A percentile compares a stretch with the other conserved stretches of the same genome.
phyloP scores from a whole-genome alignment of 768 basidiomycete genomes.

The Leccinellum rugosiceps region DNA sequence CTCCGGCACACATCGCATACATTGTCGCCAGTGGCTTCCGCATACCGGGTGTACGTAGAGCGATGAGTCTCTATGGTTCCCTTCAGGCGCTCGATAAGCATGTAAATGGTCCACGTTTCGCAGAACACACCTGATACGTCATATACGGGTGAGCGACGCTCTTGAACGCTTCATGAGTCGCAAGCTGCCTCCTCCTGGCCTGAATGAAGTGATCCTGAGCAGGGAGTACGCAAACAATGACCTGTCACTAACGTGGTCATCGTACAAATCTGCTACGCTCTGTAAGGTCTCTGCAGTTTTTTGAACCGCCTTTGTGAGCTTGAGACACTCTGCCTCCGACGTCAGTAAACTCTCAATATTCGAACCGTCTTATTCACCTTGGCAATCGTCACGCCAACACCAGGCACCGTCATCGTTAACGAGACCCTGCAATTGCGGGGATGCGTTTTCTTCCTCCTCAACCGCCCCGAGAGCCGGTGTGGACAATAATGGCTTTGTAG shows the following conservation, averaged over 20 bases:
- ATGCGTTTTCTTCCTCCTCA: conserved; percentile 44
- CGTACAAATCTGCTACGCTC: conserved; percentile 73
- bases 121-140: conserved; percentile 55
- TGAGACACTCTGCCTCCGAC: conserved; percentile 53
- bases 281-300: conserved; percentile 71
- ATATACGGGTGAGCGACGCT: conserved; percentile 72
- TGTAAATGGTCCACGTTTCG: not conserved
- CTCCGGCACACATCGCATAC: conserved; percentile 9
- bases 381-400: conserved; percentile 83
- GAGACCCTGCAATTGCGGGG: conserved; percentile 48
- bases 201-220: conserved; percentile 36
- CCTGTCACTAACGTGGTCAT: conserved; percentile 60
- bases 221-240: not conserved
- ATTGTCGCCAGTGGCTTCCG: conserved; percentile 42
- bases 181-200: conserved; percentile 71
- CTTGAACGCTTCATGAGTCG: conserved; percentile 74
- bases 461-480: conserved; percentile 45
- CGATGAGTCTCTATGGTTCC: conserved; percentile 73
- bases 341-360: not conserved
- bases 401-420: conserved; percentile 74
- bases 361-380: conserved; percentile 15
- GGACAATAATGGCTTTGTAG: conserved; percentile 57
- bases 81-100: conserved; percentile 32
- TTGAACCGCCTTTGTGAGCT: conserved; percentile 74
- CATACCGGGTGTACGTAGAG: conserved; percentile 64